Conservation (phyloP, 2,329 filamentous ascomycete species). For the Diaporthe ilicicola region DNA sequence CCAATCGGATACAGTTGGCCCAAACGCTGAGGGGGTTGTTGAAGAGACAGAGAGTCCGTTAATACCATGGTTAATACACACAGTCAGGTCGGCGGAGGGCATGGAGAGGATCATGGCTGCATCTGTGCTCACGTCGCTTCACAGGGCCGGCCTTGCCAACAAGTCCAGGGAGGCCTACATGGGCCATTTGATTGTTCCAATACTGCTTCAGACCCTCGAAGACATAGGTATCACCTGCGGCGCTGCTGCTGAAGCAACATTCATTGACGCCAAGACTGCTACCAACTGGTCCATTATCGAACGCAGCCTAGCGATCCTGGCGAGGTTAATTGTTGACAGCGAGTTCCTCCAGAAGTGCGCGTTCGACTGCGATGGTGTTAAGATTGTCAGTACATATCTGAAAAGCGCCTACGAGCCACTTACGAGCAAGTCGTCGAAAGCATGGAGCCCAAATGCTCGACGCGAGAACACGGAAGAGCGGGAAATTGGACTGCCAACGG, state of each 20-base stretch:
- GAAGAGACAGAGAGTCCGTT: constrained; percentile 76
- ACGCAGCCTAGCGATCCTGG: constrained; percentile 77
- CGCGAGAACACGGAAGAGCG: constrained; percentile 21
- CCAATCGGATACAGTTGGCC: constrained; percentile 40
- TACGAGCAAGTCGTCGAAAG: constrained; percentile 41
- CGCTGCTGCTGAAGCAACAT: constrained; percentile 47
- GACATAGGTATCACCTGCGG: constrained; percentile 50
- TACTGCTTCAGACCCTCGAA: constrained; percentile 73
- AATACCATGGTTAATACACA: constrained; percentile 75
- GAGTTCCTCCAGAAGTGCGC: constrained; percentile 83
- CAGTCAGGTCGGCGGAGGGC: constrained; percentile 65
- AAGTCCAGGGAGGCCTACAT: constrained; percentile 71
- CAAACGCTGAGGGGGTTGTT: constrained; percentile 45
- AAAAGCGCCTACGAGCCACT: constrained; percentile 61
- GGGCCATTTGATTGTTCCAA: constrained; percentile 73
- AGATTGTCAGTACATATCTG: constrained; percentile 56
- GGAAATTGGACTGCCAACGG: constrained; percentile 41
- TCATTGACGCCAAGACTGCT: constrained; percentile 49
- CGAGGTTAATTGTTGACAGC: constrained; percentile 80
- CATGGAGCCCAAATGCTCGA: constrained; percentile 47
- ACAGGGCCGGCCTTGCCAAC: constrained; percentile 72
- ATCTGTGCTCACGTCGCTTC: constrained; percentile 73
- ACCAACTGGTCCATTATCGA: constrained; percentile 67
- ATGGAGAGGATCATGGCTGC: constrained; percentile 73
- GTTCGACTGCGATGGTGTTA: constrained; percentile 68